Evolutionary conservation across 2,329 filamentous ascomycete genomes (phyloP), one percentile per base, ranked within the genome.

Genomic region (Epichloe aotearoae): DNA sequence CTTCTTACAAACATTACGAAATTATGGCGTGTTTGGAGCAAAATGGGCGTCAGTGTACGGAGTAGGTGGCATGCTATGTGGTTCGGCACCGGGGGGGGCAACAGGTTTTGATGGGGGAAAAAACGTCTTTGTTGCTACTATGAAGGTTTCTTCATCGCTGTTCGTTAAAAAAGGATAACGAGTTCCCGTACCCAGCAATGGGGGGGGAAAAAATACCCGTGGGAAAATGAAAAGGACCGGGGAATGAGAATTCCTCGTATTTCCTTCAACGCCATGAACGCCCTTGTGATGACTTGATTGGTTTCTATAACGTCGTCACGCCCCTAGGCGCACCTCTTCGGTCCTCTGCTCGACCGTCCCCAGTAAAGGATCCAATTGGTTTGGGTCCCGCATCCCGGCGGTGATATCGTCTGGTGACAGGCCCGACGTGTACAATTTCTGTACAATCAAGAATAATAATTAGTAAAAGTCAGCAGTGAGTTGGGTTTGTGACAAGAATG

Each of bases 331-430:
- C 8, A 67, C 54, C 23, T 60, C 59, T 46, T 95, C 88, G 53
- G 83, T 68, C 30, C 65, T 76, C 50, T 81, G 80, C 51, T 87
- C 82, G n/a, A 89, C 78, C 5, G 87, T 69, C 3, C 82, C 83
- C 45, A 95, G 66, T 41, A 88, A 62, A 30, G 82, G 77, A 14
- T 80, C 80, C 41, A 95, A 71, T 50, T 81, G 74, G 61, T 94
- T 93, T 2, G 88, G 78, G 66, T 96, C 88, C 58, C 89, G 76
- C 69, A 95, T 73, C 23, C 84, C 77, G 40, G 86, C 77, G 1
- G 86, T 84, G 20, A 89, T 76, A 61, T 90, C 88, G 59, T 91
- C 84, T 3, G 84, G 80, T 44, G 73, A 59, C 34, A 70, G 64
- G 2, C 77, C 77, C 2, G 70, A 69, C 62, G 71, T 69, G 51